These are phyloP conservation scores for Fraxinus albicans DNA, from an alignment of 305 asterid species.

Conservation along the genomic window DNA sequence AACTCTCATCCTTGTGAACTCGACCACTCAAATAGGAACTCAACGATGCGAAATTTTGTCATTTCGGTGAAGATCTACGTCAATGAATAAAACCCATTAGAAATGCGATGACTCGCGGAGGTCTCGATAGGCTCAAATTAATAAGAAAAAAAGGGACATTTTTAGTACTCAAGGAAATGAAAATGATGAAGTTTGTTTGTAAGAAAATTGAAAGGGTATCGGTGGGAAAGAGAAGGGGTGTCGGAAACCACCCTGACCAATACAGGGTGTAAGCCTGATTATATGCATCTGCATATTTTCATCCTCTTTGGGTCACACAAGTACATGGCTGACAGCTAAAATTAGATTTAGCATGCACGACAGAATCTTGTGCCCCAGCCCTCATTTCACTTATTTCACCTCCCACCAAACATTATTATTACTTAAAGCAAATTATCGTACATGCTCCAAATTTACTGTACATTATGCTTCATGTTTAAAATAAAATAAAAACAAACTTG, in stretches of 20 bases:
- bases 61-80: not conserved
- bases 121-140: not conserved
- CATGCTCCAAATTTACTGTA: not conserved
- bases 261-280: slow-evolving; percentile 47
- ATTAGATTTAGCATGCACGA: not conserved
- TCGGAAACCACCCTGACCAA: slow-evolving; percentile 44
- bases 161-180: not conserved
- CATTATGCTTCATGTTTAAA: not conserved
- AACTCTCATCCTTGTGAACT: not conserved
- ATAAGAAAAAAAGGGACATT: not conserved
- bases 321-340: slow-evolving; percentile 35
- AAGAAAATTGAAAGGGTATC: not conserved
- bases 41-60: not conserved
- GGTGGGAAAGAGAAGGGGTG: slow-evolving; percentile 6
- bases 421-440: not conserved
- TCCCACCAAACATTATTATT: not conserved
- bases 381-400: not conserved
- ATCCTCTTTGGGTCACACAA: slow-evolving; percentile 12
- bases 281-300: slow-evolving; percentile 28
- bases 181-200: not conserved
- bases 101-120: not conserved
- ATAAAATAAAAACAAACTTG: not conserved
- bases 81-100: not conserved
- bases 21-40: not conserved
- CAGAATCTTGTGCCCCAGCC: slow-evolving; percentile 26